phyloP scores from a whole-genome alignment of 2,329 filamentous ascomycete genomes.

The Pseudogymnoascus sp. region DNA sequence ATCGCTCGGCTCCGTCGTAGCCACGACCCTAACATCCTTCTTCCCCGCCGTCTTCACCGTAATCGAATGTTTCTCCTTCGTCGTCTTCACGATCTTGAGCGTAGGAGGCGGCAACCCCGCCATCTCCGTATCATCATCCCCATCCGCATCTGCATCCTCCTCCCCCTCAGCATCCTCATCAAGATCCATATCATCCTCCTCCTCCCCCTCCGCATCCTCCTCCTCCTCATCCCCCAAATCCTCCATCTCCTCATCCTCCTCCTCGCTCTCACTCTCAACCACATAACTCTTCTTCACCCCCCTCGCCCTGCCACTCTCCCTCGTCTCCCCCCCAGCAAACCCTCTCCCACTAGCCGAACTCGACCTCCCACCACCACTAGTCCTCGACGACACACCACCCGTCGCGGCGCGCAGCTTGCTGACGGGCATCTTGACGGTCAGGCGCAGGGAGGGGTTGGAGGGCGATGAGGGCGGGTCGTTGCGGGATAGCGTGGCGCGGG shows the following conservation, averaged over 20 bases:
- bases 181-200: slow-evolving; percentile 19
- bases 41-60: slow-evolving; percentile 25
- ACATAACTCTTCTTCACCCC: slow-evolving; percentile 33
- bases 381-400: slow-evolving; percentile 16
- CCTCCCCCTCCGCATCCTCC: slow-evolving; percentile 13
- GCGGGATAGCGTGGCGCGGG: slow-evolving; percentile 24
- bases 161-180: slow-evolving; percentile 33
- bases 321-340: slow-evolving; percentile 25
- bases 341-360: slow-evolving; percentile 17
- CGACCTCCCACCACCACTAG: slow-evolving; percentile 10
- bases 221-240: slow-evolving; percentile 15
- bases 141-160: slow-evolving; percentile 33
- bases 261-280: slow-evolving; percentile 35
- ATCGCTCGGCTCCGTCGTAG: slow-evolving; percentile 22
- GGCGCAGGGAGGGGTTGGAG: slow-evolving; percentile 24
- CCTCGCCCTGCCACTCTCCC: slow-evolving; percentile 26
- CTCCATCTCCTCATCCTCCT: slow-evolving; percentile 20
- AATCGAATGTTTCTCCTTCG: slow-evolving; percentile 24
- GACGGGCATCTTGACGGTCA: slow-evolving; percentile 29
- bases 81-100: slow-evolving; percentile 36
- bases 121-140: slow-evolving; percentile 29
- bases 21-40: slow-evolving; percentile 26
- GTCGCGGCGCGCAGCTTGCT: slow-evolving; percentile 29
- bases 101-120: slow-evolving; percentile 34
- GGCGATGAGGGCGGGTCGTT: slow-evolving; percentile 21